phyloP scores from a whole-genome alignment of 257 asterid genomes.

The Cinchona pubescens region DNA sequence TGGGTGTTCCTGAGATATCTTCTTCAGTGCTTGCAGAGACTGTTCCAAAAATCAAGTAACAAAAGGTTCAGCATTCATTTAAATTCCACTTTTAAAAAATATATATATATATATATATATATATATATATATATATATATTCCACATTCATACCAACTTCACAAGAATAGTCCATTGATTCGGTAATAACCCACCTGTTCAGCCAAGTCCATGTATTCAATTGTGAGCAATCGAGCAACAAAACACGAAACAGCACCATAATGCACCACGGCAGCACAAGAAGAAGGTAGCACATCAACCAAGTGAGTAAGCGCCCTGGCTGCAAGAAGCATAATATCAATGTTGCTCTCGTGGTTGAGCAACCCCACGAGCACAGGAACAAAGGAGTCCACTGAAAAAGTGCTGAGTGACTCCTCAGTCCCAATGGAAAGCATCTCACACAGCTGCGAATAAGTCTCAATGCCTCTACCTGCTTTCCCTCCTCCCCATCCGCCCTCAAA shows the following conservation, averaged over 20 bases:
- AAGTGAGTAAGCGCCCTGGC: constrained; percentile 97
- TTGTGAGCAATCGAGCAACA: constrained; percentile 86
- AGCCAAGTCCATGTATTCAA: constrained; percentile 99
- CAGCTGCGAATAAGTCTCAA: constrained; percentile 84
- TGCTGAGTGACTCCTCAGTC: constrained; percentile 88
- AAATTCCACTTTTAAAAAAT: too few species aligned
- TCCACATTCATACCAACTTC: background rate
- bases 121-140: too few species aligned
- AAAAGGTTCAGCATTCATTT: background rate
- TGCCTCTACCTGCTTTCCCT: constrained; percentile 96
- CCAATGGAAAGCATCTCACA: constrained; percentile 95
- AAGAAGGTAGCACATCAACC: constrained; percentile 96
- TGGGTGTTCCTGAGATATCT: constrained; percentile 97
- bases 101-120: too few species aligned
- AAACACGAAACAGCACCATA: constrained; percentile 95
- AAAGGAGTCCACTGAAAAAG: constrained; percentile 91
- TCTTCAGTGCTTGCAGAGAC: constrained; percentile 97
- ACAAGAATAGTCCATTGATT: background rate
- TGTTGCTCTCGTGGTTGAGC: constrained; percentile 84
- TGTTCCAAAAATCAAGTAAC: constrained; percentile 29
- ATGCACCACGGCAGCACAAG: constrained; percentile 96
- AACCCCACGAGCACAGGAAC: constrained; percentile 96
- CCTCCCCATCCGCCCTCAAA: constrained; percentile 95
- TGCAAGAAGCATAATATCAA: constrained; percentile 95
- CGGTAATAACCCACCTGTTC: constrained; percentile 65